Base-by-base conservation (phyloP, 371 early-diverging fungal genomes). In the Mucor indicus region DNA sequence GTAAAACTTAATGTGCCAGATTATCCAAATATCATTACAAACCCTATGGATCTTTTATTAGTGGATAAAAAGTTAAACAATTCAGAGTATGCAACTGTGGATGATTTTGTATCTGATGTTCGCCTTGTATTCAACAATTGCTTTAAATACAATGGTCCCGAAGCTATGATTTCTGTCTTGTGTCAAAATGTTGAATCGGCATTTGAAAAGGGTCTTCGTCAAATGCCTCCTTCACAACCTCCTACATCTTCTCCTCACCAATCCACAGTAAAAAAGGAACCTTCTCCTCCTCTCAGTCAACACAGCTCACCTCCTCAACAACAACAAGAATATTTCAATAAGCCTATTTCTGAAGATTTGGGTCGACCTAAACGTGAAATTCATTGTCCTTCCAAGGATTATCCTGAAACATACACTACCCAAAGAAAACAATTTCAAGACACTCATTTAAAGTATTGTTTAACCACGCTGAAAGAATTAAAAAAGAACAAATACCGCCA, bases 21-120 rank as follows among this genome's bases (percentile, higher is more conserved):
- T 55, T 99, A 99, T 68, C 89, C 87, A 20, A 79, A 81, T 2
- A 81, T 92, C 52, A 83, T 99, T 65, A 95, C 91, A 60, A 55
- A 79, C 15, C 99, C 99, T 0, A 99, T 99, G 98, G 99, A 99
- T 62, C 68, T 99, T 3, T 83, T 86, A 5, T 96, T 98, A 0
- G 87, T 97, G 13, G 91, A 91, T 49, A 69, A 73, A 29, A 95
- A 95, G 63, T 67, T 99, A 5, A 90, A 89, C 44, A 47, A 45
- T 12, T 72, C 78, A 17, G 78, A 83, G 25, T 94, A 94, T 54
- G 63, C 63, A 4, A 64, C 53, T 21, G 76, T 81, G 0, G 74
- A 80, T 24, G 88, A 88, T 36, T 89, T 94, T 55, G 76, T 85
- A 20, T 79, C 75, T 24, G 94, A 93, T 58, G 74, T 91, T 19